Evolutionary conservation across 2,329 filamentous ascomycete species (phyloP), one percentile per base, ranked within the genome.

Genomic region (Apiospora marii): DNA sequence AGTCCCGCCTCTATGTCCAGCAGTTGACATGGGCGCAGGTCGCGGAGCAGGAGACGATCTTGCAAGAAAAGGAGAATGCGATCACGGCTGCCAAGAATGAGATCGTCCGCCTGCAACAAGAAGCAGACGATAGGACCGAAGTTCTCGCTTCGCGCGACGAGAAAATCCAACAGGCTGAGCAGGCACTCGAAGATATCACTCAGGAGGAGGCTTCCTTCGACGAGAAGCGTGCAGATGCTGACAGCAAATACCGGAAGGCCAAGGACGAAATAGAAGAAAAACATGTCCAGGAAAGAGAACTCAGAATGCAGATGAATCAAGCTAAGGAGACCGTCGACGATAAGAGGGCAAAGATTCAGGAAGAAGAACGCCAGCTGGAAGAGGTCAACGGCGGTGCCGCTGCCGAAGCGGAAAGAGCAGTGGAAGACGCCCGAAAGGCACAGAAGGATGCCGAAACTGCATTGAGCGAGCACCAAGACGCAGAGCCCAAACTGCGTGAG

Each of bases 21-120:
- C 92, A 97, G 83, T 85, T 94, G 74, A 92, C 93, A n/a, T 99
- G 96, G 96, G 89, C 91, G 34, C 94, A 97, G 79, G 95, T 98
- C 1, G 89, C 91, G 68, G 91, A 94, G 72, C 88, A 93, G 80
- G 96, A 98, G 81, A 83, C 81, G 48, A 78, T 83, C 3, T 79
- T 92, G 0, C 69, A 76, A 61, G 80, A 82, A 68, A 80, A 81
- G 73, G 78, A 80, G 67, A 72, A 76, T 8, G 77, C 72, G 16
- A 74, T 78, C 37, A 72, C 80, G 24, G 72, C 76, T 30, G 76
- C 77, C 10, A 77, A 81, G 4, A 80, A 85, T 53, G 77, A 82
- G 19, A 80, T 88, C 44, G 77, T 80, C 14, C 80, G 79, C 34
- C 82, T 77, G 27, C 76, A 83, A 71, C 74, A 77, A 24, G 70